Evolutionary conservation across 306 rosid species (phyloP).

Genomic region (Fragaria iinumae): DNA sequence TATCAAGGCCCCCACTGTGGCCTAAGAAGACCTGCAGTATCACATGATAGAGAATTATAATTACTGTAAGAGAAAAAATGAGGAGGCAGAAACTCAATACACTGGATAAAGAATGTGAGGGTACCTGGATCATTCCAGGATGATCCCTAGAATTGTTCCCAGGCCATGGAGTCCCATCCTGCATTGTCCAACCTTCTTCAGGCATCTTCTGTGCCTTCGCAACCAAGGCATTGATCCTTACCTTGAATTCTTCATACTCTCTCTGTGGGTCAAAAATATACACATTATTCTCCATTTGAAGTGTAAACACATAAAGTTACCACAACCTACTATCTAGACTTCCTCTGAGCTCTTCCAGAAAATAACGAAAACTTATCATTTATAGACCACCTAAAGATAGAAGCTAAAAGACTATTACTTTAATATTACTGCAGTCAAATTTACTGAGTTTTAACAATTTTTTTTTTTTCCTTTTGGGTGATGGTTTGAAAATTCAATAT

Average conservation of each 20-base stretch:
- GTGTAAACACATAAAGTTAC: neutral
- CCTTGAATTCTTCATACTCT: conserved; percentile 96
- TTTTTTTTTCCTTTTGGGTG: neutral
- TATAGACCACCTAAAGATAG: neutral
- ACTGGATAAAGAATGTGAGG: conserved; percentile 1
- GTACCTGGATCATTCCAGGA: conserved; percentile 99
- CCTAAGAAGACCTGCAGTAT: conserved; percentile 82
- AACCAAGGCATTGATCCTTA: conserved; percentile 84
- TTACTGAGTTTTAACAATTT: neutral
- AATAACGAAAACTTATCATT: neutral
- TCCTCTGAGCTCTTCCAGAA: neutral
- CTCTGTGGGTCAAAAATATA: conserved; percentile 50
- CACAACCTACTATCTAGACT: neutral
- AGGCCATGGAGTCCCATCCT: conserved; percentile 99
- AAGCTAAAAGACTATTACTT: neutral
- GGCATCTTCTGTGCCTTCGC: conserved; percentile 98
- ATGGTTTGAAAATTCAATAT: neutral
- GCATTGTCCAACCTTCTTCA: conserved; percentile 99
- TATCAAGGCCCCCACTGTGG: conserved; percentile 97
- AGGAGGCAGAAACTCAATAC: conserved; percentile 4
- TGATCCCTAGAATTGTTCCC: conserved; percentile 99
- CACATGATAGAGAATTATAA: conserved; percentile 23
- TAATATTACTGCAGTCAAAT: neutral
- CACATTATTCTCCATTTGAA: neutral
- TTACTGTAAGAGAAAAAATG: conserved; percentile 12